Evolutionary conservation across 495 filamentous ascomycete species (phyloP), one percentile per base, ranked within the genome.

Genomic region (Neurospora sp.): DNA sequence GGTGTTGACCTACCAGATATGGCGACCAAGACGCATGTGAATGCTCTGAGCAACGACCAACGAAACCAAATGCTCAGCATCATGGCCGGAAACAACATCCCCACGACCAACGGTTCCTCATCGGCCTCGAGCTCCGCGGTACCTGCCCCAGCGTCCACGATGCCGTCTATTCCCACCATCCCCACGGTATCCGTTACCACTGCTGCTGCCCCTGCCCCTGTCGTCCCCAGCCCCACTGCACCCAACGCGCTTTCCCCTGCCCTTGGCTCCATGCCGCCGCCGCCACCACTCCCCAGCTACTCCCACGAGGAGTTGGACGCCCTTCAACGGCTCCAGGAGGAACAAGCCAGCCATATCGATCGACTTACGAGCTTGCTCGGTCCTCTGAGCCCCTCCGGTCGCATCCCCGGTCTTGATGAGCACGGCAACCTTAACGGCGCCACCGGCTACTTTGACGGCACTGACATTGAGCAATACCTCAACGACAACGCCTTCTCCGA

Each of bases 31-130:
- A 88, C 74, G 79, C 87, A 75, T 81, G 85, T 87, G 3, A 66
- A 66, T 35, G 91, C 91, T 37, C 87, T 97, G 37, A 94, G 90
- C 27, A 85, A 88, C 61, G 90, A 93, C 71, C 90, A 96, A 76
- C 91, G 93, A 1, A 90, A 90, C 75, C 87, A 91, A 73, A 91
- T 96, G 88, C 87, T 97, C 70, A 89, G 88, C 70, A 87, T 94
- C 46, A 95, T 97, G 85, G 91, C 91, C 70, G 79, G 80, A 16
- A 74, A 71, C 38, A 11, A 71, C 38, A 11, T 66, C 40, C 27
- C 76, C 14, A 3, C 61, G 27, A 40, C 37, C 14, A 42, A 44
- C 37, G 10, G 22, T 74, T 22, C 22, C 72, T 31, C 73, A 16
- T 38, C 73, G 4, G 41, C 70, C 27, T 69, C 70, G 16, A 71